phyloP scores from a whole-genome alignment of 352 stramenopile species.

The Lagenidium giganteum region DNA sequence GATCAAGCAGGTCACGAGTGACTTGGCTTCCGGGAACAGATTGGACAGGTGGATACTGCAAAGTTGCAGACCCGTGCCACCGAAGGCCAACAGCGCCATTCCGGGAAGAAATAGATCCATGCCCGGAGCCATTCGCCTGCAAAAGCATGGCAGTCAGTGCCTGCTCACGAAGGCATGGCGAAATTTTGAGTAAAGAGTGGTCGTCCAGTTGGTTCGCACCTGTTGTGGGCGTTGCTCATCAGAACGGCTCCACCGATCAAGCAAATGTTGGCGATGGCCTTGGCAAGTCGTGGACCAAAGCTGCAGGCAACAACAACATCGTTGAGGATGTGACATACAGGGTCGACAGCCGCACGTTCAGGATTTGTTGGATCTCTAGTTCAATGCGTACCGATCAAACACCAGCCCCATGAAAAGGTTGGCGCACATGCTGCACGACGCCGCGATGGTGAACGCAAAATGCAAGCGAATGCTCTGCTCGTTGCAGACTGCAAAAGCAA shows the following conservation, averaged over 20 bases:
- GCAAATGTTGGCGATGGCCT: conserved; percentile 41
- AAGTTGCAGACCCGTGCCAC: conserved; percentile 57
- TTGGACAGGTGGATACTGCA: conserved; percentile 73
- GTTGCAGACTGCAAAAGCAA: conserved; percentile 28
- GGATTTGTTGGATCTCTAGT: background rate
- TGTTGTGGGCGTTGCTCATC: conserved; percentile 43
- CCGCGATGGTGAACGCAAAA: conserved; percentile 55
- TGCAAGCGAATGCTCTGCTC: conserved; percentile 51
- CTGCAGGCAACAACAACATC: conserved; percentile 8
- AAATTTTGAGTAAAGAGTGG: no score
- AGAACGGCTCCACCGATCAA: conserved; percentile 38
- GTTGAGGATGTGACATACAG: no score
- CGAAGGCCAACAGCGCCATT: conserved; percentile 61
- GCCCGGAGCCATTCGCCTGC: conserved; percentile 20
- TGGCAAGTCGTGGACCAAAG: conserved; percentile 50
- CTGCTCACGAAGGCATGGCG: no score
- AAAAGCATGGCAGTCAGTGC: background rate
- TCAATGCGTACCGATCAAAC: conserved; percentile 38
- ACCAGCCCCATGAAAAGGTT: conserved; percentile 58
- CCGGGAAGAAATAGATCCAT: conserved; percentile 47
- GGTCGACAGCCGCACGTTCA: background rate
- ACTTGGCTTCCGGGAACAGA: conserved; percentile 59
- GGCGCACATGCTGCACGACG: conserved; percentile 54
- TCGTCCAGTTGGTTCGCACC: conserved; percentile 16
- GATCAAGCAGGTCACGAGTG: conserved; percentile 65